Conservation (phyloP, 2,329 filamentous ascomycete species). For the Hypoxylon rubiginosum region DNA sequence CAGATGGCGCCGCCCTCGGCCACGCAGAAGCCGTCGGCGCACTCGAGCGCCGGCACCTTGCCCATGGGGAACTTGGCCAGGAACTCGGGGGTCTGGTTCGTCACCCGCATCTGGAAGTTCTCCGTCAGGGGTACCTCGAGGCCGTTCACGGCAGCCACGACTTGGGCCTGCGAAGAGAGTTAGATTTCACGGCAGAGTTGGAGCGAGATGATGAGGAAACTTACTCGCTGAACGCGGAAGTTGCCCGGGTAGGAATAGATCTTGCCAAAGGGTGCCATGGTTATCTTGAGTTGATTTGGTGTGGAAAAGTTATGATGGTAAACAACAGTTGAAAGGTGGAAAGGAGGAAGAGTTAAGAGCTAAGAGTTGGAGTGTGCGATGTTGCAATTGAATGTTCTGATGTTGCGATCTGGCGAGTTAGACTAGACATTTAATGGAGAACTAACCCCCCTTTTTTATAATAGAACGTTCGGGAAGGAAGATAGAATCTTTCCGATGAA, state of each 20-base stretch:
- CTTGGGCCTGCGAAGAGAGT: conserved; percentile 48
- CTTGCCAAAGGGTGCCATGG: conserved; percentile 58
- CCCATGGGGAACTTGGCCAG: conserved; percentile 65
- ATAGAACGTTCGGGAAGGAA: conserved; percentile 16
- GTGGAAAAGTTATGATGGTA: not conserved
- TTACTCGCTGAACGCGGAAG: conserved; percentile 55
- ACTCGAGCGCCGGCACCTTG: conserved; percentile 64
- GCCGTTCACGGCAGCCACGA: conserved; percentile 56
- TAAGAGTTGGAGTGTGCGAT: conserved; percentile 15
- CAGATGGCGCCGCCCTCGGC: conserved; percentile 63
- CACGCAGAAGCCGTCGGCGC: conserved; percentile 61
- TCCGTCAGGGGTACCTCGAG: conserved; percentile 53
- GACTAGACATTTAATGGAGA: not conserved
- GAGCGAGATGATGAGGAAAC: conserved; percentile 22
- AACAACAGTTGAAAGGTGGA: not conserved
- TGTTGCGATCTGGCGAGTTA: conserved; percentile 31
- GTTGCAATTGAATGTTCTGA: conserved; percentile 33
- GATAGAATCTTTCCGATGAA: not conserved
- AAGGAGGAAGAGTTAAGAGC: not conserved
- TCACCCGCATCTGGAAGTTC: conserved; percentile 58
- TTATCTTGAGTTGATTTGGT: conserved; percentile 25
- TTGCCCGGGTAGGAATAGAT: conserved; percentile 56
- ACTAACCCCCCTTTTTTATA: conserved; percentile 2
- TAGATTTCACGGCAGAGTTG: conserved; percentile 13
- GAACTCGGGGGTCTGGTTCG: conserved; percentile 61